A percentile compares a stretch with the other conserved stretches of the same genome.
Evolutionary conservation across 2,329 filamentous ascomycete species (phyloP).

Genomic region (Epichloe typhina): DNA sequence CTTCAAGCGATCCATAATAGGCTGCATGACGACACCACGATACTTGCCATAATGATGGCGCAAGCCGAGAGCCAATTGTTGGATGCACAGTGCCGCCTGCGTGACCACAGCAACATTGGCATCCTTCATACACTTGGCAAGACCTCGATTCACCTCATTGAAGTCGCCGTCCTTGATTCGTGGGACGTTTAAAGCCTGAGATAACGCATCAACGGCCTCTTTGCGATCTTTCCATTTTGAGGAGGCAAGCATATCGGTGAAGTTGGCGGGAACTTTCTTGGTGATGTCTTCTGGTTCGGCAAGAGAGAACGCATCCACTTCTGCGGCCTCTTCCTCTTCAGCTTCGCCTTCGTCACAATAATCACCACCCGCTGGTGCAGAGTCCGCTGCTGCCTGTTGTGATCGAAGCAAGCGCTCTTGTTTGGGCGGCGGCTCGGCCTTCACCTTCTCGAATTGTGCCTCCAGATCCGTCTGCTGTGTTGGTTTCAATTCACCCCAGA

Average conservation of each 20-base stretch:
- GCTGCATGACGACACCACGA: constrained; percentile 64
- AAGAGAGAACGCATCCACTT: constrained; percentile 69
- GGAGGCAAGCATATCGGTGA: constrained; percentile 71
- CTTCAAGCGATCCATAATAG: constrained; percentile 90
- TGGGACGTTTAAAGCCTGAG: constrained; percentile 65
- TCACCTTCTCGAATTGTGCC: constrained; percentile 85
- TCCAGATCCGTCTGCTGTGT: constrained; percentile 92
- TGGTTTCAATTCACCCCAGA: constrained; percentile 90
- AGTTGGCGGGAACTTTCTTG: constrained; percentile 67
- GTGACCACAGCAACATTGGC: constrained; percentile 93
- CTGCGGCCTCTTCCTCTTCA: constrained; percentile 37
- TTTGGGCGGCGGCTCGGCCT: constrained; percentile 74
- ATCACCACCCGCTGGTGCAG: constrained; percentile 48
- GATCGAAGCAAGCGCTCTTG: constrained; percentile 80
- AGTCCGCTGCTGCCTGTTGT: constrained; percentile 72
- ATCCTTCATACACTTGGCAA: constrained; percentile 98
- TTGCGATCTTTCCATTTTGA: constrained; percentile 99
- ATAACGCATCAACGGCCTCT: constrained; percentile 76
- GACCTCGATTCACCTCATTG: constrained; percentile 65
- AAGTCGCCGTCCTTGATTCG: constrained; percentile 87
- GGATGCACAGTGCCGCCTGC: constrained; percentile 84
- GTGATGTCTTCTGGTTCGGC: constrained; percentile 80
- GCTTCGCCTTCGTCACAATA: constrained; percentile 44
- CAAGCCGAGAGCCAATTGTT: constrained; percentile 75
- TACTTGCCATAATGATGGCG: constrained; percentile 70